A percentile compares a stretch with the other conserved stretches of the same genome.
phyloP scores from a whole-genome alignment of 345 rosid species.

The Dipteronia dyeriana region DNA sequence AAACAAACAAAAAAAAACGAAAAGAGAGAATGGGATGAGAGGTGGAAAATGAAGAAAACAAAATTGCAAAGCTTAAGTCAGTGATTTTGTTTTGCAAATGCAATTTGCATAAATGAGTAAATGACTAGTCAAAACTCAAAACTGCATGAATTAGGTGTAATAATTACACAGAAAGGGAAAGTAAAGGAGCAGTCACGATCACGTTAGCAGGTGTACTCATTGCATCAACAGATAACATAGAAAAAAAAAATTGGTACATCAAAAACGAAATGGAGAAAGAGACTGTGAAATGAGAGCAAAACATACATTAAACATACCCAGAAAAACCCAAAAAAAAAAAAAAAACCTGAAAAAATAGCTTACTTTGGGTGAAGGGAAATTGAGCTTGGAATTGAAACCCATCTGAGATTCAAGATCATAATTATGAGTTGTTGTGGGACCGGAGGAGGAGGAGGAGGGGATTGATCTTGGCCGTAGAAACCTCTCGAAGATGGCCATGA shows the following conservation, averaged over 20 bases:
- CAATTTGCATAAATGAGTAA: conserved; percentile 12
- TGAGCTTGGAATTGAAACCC: conserved; percentile 42
- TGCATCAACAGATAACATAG: conserved; percentile 25
- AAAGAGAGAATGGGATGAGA: not conserved
- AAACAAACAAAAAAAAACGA: not conserved
- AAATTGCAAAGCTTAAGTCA: not conserved
- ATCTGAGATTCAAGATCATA: conserved; percentile 51
- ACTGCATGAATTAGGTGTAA: conserved; percentile 18
- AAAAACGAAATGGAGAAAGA: too few relatives aligned
- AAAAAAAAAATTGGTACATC: not conserved
- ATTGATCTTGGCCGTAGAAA: conserved; percentile 49
- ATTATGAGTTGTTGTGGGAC: conserved; percentile 20
- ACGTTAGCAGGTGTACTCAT: conserved; percentile 34
- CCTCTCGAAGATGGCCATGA: conserved; percentile 83
- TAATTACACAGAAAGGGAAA: conserved; percentile 28
- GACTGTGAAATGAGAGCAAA: not conserved
- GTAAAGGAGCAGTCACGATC: conserved; percentile 36
- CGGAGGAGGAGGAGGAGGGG: conserved; percentile 16
- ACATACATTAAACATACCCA: too few relatives aligned
- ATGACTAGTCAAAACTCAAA: conserved; percentile 33
- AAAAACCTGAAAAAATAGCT: not conserved
- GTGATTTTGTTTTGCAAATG: not conserved
- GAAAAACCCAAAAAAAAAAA: too few relatives aligned
- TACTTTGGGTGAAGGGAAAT: conserved; percentile 64
- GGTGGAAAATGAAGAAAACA: conserved; percentile 1